Percentiles rank a stretch among this genome's conserved stretches.
Evolutionary conservation across 2,329 filamentous ascomycete species (phyloP).

Genomic region (Fusarium beomiforme): DNA sequence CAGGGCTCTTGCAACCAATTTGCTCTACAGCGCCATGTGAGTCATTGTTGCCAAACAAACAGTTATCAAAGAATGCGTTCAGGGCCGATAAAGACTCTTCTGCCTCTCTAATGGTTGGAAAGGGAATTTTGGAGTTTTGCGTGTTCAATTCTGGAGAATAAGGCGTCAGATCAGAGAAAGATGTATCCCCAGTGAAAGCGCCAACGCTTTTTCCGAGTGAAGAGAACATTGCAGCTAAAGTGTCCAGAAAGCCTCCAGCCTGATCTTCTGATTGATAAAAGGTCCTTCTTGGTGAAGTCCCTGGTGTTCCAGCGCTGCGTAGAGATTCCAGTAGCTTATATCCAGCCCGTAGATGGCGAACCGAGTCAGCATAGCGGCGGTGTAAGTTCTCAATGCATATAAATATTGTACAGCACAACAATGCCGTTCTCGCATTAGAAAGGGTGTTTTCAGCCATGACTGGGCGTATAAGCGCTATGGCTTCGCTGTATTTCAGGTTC

Average conservation of each 20-base stretch:
- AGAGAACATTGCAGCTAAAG: slow-evolving; percentile 26
- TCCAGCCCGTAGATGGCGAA: slow-evolving; percentile 35
- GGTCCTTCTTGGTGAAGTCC: not conserved
- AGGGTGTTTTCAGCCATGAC: slow-evolving; percentile 22
- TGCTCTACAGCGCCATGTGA: too few relatives aligned
- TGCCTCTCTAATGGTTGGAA: slow-evolving; percentile 12
- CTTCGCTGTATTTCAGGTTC: slow-evolving; percentile 36
- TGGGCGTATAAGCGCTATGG: slow-evolving; percentile 32
- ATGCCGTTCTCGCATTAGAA: slow-evolving; percentile 22
- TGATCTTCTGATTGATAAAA: not conserved
- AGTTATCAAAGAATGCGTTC: not conserved
- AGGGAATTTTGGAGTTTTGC: slow-evolving; percentile 10
- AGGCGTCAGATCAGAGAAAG: slow-evolving; percentile 25
- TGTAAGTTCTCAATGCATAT: slow-evolving; percentile 38
- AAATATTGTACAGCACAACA: slow-evolving; percentile 39
- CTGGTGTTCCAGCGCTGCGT: not conserved
- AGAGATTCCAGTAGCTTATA: slow-evolving; percentile 21
- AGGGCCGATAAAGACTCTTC: not conserved
- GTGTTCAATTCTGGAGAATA: not conserved
- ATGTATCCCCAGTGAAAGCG: slow-evolving; percentile 25
- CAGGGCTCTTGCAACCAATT: not conserved
- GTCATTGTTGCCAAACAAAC: not conserved
- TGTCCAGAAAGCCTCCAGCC: not conserved
- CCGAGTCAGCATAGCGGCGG: slow-evolving; percentile 33
- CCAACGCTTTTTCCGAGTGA: slow-evolving; percentile 24